Evolutionary conservation across 225 moss, liverwort and hornwort species (phyloP), one percentile per base, ranked within the genome.

Genomic region (Polytrichum commune): DNA sequence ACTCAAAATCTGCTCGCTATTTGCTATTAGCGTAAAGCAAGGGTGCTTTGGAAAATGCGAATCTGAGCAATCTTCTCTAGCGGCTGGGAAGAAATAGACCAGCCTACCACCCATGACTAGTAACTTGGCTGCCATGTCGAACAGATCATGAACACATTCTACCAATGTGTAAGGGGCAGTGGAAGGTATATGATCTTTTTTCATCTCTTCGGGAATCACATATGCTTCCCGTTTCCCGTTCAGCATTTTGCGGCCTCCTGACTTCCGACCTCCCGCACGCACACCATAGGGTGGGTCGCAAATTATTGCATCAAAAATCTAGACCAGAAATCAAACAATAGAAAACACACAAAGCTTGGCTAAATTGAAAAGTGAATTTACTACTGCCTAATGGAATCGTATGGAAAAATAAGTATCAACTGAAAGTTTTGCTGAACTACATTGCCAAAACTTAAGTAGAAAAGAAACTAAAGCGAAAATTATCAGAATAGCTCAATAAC

Each of bases 231-330:
- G 88, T 46, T 88, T 93, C 29, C 94, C 92, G 18, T 95, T 91
- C 18, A 98, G 78, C 87, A 98, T 82, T 83, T 93, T 98, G 70
- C 98, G 85, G 3, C 98, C 98, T 69, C 98, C 98, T 18, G 98
- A 98, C 75, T 98, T 98, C 7, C 98, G 88, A 13, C 98, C 98
- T 18, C 95, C 98, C 5, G 98, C 98, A 70, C 98, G 91, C 20
- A 98, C 86, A 53, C 98, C 98, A 72, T 98, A 98, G 1, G 98
- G 98, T 65, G 95, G 98, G 78, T 98, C 98, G 75, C 95, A 98
- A 57, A 98, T 89, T 70, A 98, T 91, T 10, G 94, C 98, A 78
- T 98, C 92, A 67, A 93, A 93, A 1, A 98, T 82, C 98, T 98
- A 85, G n/a, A 60, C 68, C 63, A 29, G 61, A 53, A 76, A 38